phyloP scores from a whole-genome alignment of 352 stramenopile species.

The Stephanocyclus meneghinianus region DNA sequence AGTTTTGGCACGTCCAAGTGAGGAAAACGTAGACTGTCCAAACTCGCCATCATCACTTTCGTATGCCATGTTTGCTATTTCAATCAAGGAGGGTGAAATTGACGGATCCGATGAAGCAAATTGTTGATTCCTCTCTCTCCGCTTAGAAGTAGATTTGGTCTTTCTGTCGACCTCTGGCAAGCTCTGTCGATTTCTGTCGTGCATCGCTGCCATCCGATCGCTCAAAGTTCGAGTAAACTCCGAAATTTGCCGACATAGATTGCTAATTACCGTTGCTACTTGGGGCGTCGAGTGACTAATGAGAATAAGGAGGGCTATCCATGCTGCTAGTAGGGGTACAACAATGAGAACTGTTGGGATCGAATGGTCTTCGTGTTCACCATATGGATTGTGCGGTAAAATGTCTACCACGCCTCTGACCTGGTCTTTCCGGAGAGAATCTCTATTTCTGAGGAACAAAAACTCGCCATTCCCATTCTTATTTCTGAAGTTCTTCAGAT shows the following conservation, averaged over 20 bases:
- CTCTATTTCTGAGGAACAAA: neutral
- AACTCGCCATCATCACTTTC: neutral
- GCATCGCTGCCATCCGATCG: neutral
- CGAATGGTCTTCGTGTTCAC: neutral
- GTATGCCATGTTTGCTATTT: neutral
- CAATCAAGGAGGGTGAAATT: neutral
- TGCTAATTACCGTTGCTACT: neutral
- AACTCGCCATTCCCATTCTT: neutral
- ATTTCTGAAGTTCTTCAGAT: slow-evolving; percentile 1
- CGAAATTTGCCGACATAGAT: neutral
- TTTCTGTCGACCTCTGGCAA: no score
- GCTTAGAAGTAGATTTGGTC: neutral
- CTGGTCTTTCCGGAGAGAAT: neutral
- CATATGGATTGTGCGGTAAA: neutral
- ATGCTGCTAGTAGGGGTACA: slow-evolving; percentile 2
- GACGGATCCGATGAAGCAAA: neutral
- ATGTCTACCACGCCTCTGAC: neutral
- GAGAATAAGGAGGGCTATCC: neutral
- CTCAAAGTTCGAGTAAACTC: neutral
- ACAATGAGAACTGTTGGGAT: neutral
- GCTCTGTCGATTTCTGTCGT: neutral
- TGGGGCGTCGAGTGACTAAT: neutral
- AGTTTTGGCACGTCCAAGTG: slow-evolving; percentile 1
- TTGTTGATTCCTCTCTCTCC: neutral
- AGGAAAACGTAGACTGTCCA: neutral